Percentiles rank a stretch among this genome's conserved stretches.
Conservation (phyloP, 352 stramenopile species). For the Thraustochytrium sp. region DNA sequence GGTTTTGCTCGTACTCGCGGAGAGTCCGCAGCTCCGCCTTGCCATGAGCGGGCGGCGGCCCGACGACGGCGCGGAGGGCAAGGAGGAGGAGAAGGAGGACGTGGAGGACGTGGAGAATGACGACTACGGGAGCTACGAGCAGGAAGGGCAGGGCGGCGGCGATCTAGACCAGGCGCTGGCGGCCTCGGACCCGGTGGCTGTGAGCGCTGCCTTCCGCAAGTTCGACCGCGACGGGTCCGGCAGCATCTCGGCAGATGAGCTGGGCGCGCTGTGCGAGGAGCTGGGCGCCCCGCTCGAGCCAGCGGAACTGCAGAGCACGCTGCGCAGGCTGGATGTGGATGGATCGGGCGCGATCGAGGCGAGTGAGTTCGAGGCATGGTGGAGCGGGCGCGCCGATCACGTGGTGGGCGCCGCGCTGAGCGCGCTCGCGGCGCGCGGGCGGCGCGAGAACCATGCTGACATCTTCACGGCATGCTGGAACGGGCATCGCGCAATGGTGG, state of each 20-base stretch:
- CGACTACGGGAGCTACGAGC: too few relatives aligned
- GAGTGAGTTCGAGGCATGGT: conserved; percentile 47
- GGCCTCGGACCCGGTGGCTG: background rate
- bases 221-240: conserved; percentile 46
- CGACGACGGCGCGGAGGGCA: too few relatives aligned
- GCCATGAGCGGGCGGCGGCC: too few relatives aligned
- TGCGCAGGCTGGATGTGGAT: conserved; percentile 46
- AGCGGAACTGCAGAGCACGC: conserved; percentile 40
- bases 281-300: conserved; percentile 44
- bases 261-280: conserved; percentile 41
- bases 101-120: too few relatives aligned
- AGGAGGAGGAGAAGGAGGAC: too few relatives aligned
- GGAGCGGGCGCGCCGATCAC: conserved; percentile 32
- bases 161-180: background rate
- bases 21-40: too few relatives aligned
- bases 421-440: background rate
- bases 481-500: conserved; percentile 40
- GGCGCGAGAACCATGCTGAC: conserved; percentile 43
- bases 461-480: conserved; percentile 50
- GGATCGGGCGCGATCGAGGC: conserved; percentile 29
- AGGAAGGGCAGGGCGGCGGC: background rate
- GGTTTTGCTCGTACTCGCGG: too few relatives aligned
- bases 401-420: background rate
- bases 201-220: conserved; percentile 22
- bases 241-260: conserved; percentile 42